Conservation (phyloP, 1,139 yeast genomes). For the Geotrichum aggregatum region DNA sequence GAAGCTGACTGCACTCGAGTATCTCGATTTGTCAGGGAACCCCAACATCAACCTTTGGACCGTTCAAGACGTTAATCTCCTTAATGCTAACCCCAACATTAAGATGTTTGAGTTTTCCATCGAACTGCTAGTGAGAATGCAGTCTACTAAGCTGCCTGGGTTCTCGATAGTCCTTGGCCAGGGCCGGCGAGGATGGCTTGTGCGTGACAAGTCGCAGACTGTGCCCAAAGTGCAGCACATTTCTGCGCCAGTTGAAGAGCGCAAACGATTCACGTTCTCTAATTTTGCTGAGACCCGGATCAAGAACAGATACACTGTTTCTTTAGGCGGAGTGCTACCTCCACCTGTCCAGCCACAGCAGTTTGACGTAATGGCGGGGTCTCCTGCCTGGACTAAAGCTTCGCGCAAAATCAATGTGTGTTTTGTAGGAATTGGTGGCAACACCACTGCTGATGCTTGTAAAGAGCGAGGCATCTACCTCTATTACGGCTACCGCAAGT, state of each 20-base stretch:
- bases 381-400: conserved; percentile 34
- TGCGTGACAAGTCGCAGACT: conserved; percentile 41
- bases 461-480: conserved; percentile 39
- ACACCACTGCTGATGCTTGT: conserved; percentile 31
- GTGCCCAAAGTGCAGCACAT: conserved; percentile 11
- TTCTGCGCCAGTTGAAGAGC: conserved; percentile 15
- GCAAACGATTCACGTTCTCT: conserved; percentile 31
- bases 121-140: conserved; percentile 34
- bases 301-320: conserved; percentile 5
- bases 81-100: conserved; percentile 40
- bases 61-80: conserved; percentile 48
- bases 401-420: conserved; percentile 37
- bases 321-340: conserved; percentile 6
- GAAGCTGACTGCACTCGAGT: conserved; percentile 36
- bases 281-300: conserved; percentile 30
- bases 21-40: conserved; percentile 53
- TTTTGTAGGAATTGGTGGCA: conserved; percentile 37
- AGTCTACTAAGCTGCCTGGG: conserved; percentile 33
- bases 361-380: conserved; percentile 27
- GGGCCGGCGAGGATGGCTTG: conserved; percentile 84
- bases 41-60: conserved; percentile 50
- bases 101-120: conserved; percentile 41
- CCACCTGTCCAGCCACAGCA: conserved; percentile 7
- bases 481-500: conserved; percentile 34
- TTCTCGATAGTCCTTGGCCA: conserved; percentile 53